Base-by-base conservation (phyloP, 1,284 basidiomycete genomes). In the Rhodotorula glutinis region DNA sequence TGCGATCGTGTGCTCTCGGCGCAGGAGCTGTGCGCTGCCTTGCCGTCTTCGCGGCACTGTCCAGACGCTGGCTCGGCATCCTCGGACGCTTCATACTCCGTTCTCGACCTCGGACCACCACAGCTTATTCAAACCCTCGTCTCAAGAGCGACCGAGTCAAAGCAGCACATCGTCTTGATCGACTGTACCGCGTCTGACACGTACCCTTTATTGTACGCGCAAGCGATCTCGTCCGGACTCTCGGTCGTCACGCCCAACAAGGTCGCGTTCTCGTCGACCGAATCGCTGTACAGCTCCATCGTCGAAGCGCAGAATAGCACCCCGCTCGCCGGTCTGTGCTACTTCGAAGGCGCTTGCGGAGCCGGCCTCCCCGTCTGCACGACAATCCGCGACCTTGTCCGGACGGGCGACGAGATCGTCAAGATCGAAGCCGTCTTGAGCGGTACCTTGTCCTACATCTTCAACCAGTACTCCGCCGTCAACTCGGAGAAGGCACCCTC, bases 381-480 rank as follows among this genome's bases (percentile, higher is more conserved):
- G 57, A 93, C 95, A 3, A 81, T 98, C 76, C 91, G 90, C 77
- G 95, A 98, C 78, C 80, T 98, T 55, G 85, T 98, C 9, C 84
- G 83, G 30, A 97, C 94, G 4, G 95, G 95, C 4, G 95, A 98
- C 78, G 88, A 91, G 75, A 79, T 85, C 58, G 74, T 78, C 44
- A 82, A 81, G 75, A 81, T 85, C 68, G 83, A 85, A 75, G 84
- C 83, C 41, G 91, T 94, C 41, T 88, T 94, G 78, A 92, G 90
- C 13, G 95, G 95, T 4, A 98, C 95, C 0, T 86, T 98, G 82
- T 92, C 89, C 78, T 98, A 98, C 82, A 96, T 98, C 80, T 98
- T 98, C 84, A 98, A 98, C 81, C 88, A 92, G 73, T 98, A 92
- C 79, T 92, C 89, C n/a, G 41, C n/a, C 7, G 30, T 17, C 11